Percentiles rank a stretch among this genome's conserved stretches.
Conservation (phyloP, 1,284 basidiomycete species). For the Cerioporus squamosus region DNA sequence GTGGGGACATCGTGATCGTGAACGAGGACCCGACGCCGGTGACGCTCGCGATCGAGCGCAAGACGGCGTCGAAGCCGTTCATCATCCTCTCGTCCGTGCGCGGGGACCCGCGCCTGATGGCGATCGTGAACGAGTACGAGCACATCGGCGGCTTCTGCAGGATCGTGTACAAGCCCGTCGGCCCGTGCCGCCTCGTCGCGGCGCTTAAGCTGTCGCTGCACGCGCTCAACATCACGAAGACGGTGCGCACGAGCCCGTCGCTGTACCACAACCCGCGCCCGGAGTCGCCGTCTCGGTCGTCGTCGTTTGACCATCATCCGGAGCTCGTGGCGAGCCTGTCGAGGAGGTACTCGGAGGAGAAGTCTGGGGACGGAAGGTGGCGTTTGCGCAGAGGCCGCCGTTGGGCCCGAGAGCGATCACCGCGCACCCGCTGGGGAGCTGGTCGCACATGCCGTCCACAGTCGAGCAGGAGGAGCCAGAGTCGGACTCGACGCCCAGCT, state of each 20-base stretch:
- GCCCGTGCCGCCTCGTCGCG: constrained; percentile 75
- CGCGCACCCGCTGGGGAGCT: constrained; percentile 47
- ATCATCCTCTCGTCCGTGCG: constrained; percentile 76
- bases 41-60: constrained; percentile 56
- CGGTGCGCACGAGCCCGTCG: constrained; percentile 9
- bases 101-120: constrained; percentile 67
- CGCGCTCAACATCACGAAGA: constrained; percentile 55
- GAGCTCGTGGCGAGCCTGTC: constrained; percentile 20
- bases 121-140: constrained; percentile 72
- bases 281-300: constrained; percentile 11
- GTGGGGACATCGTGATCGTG: constrained; percentile 81
- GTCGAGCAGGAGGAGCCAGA: constrained; percentile 38
- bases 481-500: constrained; percentile 23
- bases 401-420: constrained; percentile 55
- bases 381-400: constrained; percentile 39
- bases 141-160: constrained; percentile 86
- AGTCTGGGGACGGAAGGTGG: constrained; percentile 7
- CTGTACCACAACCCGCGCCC: constrained; percentile 6
- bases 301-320: constrained; percentile 26
- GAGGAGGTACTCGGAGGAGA: constrained; percentile 61
- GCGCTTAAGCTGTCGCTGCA: constrained; percentile 77
- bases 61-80: constrained; percentile 67
- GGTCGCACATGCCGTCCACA: constrained; percentile 38
- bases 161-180: constrained; percentile 88
- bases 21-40: constrained; percentile 80